A percentile compares a stretch with the other conserved stretches of the same genome.
phyloP scores from a whole-genome alignment of 768 basidiomycete genomes.

The Termitomyces sp. region DNA sequence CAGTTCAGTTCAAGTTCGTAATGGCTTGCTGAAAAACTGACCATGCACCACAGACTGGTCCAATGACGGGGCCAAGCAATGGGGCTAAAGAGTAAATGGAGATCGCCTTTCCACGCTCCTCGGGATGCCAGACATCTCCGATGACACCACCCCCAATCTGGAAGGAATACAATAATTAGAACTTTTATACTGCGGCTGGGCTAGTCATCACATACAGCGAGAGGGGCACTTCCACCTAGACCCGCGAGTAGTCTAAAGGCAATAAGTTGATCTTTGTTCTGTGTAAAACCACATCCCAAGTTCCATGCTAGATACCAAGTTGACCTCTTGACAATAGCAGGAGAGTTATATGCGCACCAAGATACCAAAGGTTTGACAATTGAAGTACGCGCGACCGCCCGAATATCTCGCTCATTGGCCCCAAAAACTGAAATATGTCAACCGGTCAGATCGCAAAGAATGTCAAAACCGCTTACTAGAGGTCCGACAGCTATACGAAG shows the following conservation, averaged over 20 bases:
- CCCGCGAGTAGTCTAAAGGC: constrained; percentile 67
- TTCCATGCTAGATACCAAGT: constrained; percentile 45
- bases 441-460: not conserved
- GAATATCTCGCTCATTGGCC: constrained; percentile 67
- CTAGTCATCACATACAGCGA: constrained; percentile 44
- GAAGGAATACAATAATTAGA: not conserved
- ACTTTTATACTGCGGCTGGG: constrained; percentile 20
- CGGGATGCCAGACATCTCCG: constrained; percentile 54
- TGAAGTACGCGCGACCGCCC: constrained; percentile 62
- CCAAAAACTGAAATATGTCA: constrained; percentile 29
- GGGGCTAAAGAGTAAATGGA: constrained; percentile 63
- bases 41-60: constrained; percentile 61
- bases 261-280: constrained; percentile 50
- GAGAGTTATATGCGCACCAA: constrained; percentile 34
- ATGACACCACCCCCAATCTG: constrained; percentile 61
- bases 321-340: not conserved
- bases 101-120: constrained; percentile 59
- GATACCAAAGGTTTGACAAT: constrained; percentile 57
- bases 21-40: constrained; percentile 13
- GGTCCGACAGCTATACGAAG: constrained; percentile 42
- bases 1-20: not conserved
- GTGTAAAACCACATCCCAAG: constrained; percentile 58
- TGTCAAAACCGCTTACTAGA: constrained; percentile 23
- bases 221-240: constrained; percentile 66
- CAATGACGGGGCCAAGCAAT: constrained; percentile 58